A percentile compares a stretch with the other conserved stretches of the same genome.
These are phyloP conservation scores for Stachybotrys chartarum DNA, from an alignment of 2,329 filamentous ascomycete genomes.

Conservation along the genomic window DNA sequence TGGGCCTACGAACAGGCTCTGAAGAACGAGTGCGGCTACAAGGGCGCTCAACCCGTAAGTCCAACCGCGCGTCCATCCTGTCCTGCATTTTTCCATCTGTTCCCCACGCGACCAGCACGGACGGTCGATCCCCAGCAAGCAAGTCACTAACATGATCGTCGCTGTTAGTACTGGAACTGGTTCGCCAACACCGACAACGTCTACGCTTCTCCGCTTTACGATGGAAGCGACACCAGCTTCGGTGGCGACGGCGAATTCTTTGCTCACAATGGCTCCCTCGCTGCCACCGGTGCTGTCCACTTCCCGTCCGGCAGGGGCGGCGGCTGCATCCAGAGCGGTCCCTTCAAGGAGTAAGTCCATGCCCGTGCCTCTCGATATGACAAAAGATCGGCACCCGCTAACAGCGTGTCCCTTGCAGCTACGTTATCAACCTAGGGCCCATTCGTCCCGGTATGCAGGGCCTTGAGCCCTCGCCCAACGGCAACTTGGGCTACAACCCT, in stretches of 20 bases:
- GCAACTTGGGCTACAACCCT: conserved; percentile 30
- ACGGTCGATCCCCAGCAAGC: not conserved
- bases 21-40: conserved; percentile 33
- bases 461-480: conserved; percentile 6
- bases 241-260: conserved; percentile 35
- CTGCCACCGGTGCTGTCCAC: conserved; percentile 5
- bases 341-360: conserved; percentile 37
- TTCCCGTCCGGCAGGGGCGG: conserved; percentile 46
- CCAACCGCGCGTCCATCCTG: not conserved
- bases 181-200: conserved; percentile 36
- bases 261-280: conserved; percentile 11
- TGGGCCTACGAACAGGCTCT: conserved; percentile 30
- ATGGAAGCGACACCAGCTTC: conserved; percentile 43
- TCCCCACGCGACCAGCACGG: not conserved
- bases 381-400: conserved; percentile 8
- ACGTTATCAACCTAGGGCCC: conserved; percentile 26
- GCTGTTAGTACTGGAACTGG: conserved; percentile 43
- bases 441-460: conserved; percentile 11
- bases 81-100: no score
- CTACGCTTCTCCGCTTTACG: conserved; percentile 43
- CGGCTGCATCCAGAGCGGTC: conserved; percentile 42
- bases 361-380: not conserved
- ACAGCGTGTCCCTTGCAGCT: conserved; percentile 19
- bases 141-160: not conserved
- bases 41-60: conserved; percentile 20